phyloP scores from a whole-genome alignment of 371 early-diverging fungal species.

The Parasitella parasitica region DNA sequence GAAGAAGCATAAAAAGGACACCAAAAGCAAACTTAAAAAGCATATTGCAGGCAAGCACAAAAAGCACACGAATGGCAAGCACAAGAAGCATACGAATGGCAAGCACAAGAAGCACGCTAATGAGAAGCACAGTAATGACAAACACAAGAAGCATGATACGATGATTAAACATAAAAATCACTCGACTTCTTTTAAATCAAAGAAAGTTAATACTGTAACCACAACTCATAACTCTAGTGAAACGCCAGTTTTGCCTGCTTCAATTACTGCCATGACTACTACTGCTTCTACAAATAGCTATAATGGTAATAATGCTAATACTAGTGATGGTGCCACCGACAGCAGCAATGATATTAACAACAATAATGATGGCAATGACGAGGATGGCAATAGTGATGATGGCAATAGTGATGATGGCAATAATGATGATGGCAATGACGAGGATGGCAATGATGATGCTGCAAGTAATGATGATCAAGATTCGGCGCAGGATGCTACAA shows the following conservation, averaged over 20 bases:
- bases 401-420: background rate
- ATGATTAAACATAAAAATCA: background rate
- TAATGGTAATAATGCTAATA: background rate
- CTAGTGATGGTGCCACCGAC: background rate
- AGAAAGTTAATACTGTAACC: background rate
- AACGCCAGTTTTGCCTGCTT: background rate
- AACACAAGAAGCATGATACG: background rate
- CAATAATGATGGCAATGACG: background rate
- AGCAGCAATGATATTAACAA: background rate
- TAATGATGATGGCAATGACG: background rate
- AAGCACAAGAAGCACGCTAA: conserved; percentile 1
- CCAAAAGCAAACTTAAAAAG: background rate
- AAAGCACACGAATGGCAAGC: background rate
- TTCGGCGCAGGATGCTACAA: no score
- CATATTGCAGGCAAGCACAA: no score
- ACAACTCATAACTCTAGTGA: conserved; percentile 3
- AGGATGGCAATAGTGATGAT: background rate
- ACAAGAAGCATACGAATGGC: background rate
- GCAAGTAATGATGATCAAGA: no score
- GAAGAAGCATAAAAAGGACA: no score
- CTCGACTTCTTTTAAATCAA: background rate
- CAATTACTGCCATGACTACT: background rate
- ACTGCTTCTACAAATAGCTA: background rate
- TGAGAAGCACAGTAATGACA: background rate
- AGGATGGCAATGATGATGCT: background rate